Conservation (phyloP, 2,329 filamentous ascomycete genomes). For the Penicillium sp. region DNA sequence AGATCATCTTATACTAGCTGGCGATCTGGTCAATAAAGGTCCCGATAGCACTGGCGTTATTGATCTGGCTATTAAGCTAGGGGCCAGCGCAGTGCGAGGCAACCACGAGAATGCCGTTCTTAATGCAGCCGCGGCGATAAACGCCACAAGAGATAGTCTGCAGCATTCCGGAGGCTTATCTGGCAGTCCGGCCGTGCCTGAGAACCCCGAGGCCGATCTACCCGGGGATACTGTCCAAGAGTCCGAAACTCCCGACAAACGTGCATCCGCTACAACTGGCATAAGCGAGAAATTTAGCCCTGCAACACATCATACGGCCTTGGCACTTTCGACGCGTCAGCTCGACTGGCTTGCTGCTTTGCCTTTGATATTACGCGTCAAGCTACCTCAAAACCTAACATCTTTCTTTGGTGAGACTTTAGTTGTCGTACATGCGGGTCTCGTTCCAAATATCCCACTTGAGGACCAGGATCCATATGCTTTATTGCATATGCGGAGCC, state of each 20-base stretch:
- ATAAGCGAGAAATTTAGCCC: neutral
- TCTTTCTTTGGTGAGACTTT: slow-evolving; percentile 13
- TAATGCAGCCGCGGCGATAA: slow-evolving; percentile 16
- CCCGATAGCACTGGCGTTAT: slow-evolving; percentile 22
- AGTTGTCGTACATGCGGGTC: slow-evolving; percentile 22
- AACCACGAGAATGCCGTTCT: slow-evolving; percentile 28
- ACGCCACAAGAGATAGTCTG: neutral
- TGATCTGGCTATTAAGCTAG: slow-evolving; percentile 21
- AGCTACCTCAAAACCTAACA: slow-evolving; percentile 5
- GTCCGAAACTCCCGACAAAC: neutral
- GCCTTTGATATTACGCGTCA: slow-evolving; percentile 22
- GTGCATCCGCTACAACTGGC: neutral
- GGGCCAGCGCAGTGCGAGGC: slow-evolving; percentile 24
- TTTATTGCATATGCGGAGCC: slow-evolving; percentile 22
- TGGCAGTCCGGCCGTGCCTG: neutral
- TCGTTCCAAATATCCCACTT: slow-evolving; percentile 15
- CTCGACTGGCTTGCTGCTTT: slow-evolving; percentile 22
- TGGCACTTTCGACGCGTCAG: slow-evolving; percentile 11
- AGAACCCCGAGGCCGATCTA: neutral
- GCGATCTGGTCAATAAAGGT: slow-evolving; percentile 24
- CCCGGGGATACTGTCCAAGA: neutral
- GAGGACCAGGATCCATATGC: slow-evolving; percentile 20
- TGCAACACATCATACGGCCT: slow-evolving; percentile 11
- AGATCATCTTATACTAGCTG: slow-evolving; percentile 22
- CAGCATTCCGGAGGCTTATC: neutral